phyloP scores from a whole-genome alignment of 106 monocot species.

The Acorus gramineus region DNA sequence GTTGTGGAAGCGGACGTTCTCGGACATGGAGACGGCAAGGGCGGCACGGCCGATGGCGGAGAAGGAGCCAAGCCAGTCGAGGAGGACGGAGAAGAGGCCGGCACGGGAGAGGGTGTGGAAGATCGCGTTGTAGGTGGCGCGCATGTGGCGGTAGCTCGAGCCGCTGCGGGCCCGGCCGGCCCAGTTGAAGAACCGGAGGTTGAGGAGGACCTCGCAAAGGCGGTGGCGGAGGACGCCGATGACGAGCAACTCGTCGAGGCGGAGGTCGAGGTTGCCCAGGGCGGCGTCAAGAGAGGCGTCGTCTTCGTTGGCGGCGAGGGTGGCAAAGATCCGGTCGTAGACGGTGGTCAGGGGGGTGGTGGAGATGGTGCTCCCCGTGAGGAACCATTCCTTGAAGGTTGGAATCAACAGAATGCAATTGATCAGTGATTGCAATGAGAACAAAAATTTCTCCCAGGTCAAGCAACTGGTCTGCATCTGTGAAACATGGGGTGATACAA shows the following conservation, averaged over 20 bases:
- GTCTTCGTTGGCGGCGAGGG: conserved; percentile 30
- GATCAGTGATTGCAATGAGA: too few species aligned
- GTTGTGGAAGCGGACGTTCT: conserved; percentile 39
- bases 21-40: neutral
- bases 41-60: conserved; percentile 1
- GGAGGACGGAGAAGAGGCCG: conserved; percentile 28
- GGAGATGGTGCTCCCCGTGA: conserved; percentile 28
- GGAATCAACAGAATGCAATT: too few species aligned
- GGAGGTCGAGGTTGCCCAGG: neutral
- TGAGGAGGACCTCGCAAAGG: conserved; percentile 10
- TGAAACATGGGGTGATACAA: too few species aligned
- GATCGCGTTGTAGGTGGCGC: conserved; percentile 49
- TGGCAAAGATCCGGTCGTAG: conserved; percentile 20
- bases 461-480: too few species aligned
- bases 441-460: too few species aligned
- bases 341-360: conserved; percentile 1
- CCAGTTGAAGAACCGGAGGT: conserved; percentile 64
- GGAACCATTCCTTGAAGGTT: conserved; percentile 30
- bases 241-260: neutral
- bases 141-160: conserved; percentile 48
- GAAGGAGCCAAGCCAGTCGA: conserved; percentile 61
- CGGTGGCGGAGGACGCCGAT: neutral
- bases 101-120: conserved; percentile 46
- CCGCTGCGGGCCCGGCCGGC: conserved; percentile 83
- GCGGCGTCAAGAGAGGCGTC: conserved; percentile 30